Conservation (phyloP, 148 eudicot genomes). For the Diospyros kaki region DNA sequence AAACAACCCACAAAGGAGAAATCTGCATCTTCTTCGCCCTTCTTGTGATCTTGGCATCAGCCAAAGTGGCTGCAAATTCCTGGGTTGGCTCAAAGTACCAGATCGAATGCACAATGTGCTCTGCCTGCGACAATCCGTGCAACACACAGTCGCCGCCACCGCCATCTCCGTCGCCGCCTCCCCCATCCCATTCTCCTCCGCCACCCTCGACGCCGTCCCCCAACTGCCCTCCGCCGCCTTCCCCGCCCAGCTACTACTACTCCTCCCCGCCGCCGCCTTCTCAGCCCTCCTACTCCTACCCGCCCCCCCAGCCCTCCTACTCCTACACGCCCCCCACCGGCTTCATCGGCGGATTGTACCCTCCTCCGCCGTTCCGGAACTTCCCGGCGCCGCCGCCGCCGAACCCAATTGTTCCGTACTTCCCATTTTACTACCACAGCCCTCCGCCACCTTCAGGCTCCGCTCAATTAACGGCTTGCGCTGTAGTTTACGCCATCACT, state of each 20-base stretch:
- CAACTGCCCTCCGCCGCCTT: slow-evolving; percentile 30
- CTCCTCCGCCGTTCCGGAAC: slow-evolving; percentile 34
- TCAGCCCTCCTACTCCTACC: not conserved
- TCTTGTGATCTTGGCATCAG: not conserved
- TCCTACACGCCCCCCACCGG: slow-evolving; percentile 24
- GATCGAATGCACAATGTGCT: slow-evolving; percentile 60
- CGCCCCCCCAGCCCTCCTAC: slow-evolving; percentile 6
- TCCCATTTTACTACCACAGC: slow-evolving; percentile 56
- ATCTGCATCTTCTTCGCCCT: not conserved
- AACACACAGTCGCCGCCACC: slow-evolving; percentile 19
- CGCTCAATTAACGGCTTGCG: not conserved
- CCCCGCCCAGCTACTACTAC: not conserved
- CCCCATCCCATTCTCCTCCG: slow-evolving; percentile 27
- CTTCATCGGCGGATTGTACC: slow-evolving; percentile 13
- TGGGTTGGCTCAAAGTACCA: slow-evolving; percentile 50
- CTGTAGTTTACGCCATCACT: not conserved
- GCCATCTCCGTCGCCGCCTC: slow-evolving; percentile 22
- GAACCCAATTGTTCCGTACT: slow-evolving; percentile 68
- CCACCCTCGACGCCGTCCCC: slow-evolving; percentile 11
- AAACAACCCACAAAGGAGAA: not conserved
- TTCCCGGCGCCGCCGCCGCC: slow-evolving; percentile 57
- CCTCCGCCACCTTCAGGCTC: slow-evolving; percentile 40
- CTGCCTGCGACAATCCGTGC: slow-evolving; percentile 40
- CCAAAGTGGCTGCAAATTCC: slow-evolving; percentile 16
- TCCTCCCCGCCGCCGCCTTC: too few relatives aligned